A percentile compares a stretch with the other conserved stretches of the same genome.
Conservation (phyloP, 23 red algal genomes). For the Cyanidiococcus yangmingshanensis region DNA sequence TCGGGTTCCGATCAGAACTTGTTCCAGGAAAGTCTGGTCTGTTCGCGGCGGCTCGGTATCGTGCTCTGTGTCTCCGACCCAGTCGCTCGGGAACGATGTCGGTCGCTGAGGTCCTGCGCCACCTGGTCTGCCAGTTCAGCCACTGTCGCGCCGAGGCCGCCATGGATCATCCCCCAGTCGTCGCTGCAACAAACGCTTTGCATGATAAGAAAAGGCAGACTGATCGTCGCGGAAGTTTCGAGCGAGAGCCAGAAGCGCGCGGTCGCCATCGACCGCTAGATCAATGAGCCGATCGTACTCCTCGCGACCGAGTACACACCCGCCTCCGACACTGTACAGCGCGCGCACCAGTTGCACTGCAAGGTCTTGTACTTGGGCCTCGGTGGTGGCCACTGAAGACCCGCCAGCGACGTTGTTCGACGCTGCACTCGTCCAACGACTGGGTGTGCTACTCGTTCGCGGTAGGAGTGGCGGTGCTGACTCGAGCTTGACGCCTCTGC, state of each 20-base stretch:
- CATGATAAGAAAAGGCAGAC: conserved; percentile 45
- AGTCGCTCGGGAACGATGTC: not conserved
- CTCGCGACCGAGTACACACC: not conserved
- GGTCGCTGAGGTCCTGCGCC: conserved; percentile 10
- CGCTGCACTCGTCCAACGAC: conserved; percentile 3
- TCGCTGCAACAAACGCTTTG: conserved; percentile 33
- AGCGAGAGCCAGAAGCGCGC: conserved; percentile 43
- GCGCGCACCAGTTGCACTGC: not conserved
- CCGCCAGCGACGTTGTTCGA: not conserved
- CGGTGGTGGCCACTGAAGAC: not conserved
- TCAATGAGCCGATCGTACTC: conserved; percentile 80
- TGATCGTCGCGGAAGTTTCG: conserved; percentile 54
- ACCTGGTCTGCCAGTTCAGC: conserved; percentile 4
- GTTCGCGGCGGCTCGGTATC: no score
- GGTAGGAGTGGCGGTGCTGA: not conserved
- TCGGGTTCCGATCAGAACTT: no score
- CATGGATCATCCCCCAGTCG: conserved; percentile 14
- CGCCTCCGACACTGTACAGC: not conserved
- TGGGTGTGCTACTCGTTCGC: not conserved
- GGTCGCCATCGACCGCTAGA: conserved; percentile 62
- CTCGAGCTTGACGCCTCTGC: conserved; percentile 70
- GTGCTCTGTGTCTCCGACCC: no score
- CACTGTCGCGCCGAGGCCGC: not conserved
- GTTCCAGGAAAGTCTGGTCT: no score
- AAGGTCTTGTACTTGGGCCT: not conserved